A percentile compares a stretch with the other conserved stretches of the same genome.
These are phyloP conservation scores for Pyrus bretschneideri DNA, from an alignment of 306 rosid genomes.

Conservation along the genomic window DNA sequence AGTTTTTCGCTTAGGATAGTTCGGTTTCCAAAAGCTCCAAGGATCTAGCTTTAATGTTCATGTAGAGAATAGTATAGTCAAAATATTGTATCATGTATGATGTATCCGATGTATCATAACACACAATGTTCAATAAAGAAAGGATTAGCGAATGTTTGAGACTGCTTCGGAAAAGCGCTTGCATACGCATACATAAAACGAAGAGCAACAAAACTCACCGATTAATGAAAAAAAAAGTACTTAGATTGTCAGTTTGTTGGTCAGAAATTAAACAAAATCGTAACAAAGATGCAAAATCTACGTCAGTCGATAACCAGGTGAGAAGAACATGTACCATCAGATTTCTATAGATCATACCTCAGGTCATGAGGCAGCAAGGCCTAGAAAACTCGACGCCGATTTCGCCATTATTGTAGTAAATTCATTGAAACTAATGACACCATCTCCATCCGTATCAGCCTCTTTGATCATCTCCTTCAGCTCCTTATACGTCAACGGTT, in stretches of 20 bases:
- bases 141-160: neutral
- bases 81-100: neutral
- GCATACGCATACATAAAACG: neutral
- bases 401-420: conserved; percentile 63
- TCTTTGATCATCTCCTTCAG: conserved; percentile 78
- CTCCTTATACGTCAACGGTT: conserved; percentile 61
- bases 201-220: neutral
- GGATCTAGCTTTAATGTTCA: neutral
- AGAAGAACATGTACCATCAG: neutral
- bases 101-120: neutral
- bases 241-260: neutral
- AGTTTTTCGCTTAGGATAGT: conserved; percentile 1
- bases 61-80: neutral
- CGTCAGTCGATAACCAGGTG: neutral
- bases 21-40: neutral
- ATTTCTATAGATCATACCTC: neutral
- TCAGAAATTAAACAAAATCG: neutral
- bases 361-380: conserved; percentile 27
- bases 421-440: conserved; percentile 70
- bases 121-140: neutral
- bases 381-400: conserved; percentile 59
- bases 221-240: neutral
- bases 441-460: conserved; percentile 77
- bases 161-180: neutral
- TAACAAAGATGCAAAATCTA: neutral